Evolutionary conservation across 1,139 yeast genomes (phyloP), one percentile per base, ranked within the genome.

Genomic region (Candida sp.): DNA sequence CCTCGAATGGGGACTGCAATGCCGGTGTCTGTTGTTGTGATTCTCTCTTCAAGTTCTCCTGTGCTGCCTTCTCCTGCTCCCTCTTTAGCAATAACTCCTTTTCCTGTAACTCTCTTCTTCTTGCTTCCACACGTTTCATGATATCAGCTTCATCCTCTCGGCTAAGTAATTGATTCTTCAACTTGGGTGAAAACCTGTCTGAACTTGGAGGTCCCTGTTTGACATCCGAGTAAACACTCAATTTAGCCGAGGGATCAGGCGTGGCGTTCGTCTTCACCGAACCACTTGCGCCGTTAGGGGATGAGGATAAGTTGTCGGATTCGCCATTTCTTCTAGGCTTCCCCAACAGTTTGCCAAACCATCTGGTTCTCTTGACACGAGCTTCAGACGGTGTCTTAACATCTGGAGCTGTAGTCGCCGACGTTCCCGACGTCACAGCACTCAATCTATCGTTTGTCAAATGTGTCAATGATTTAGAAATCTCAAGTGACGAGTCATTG

Each of bases 291-390:
- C 11, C 9, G n/a, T 38, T 38, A 7, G 42, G 31, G 7, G 58
- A 23, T 37, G 51, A 44, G 7, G 47, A 27, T 6, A 11, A 12
- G 26, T 27, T 26, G 22, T 38, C 31, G 26, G 32, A 22, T 17
- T 68, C 61, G 7, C 68, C 59, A 3, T 73, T 74, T 40, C 79
- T 59, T 55, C 72, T 67, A 1, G 80, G 80, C 3, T 77, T 78
- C 0, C 81, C 81, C 47, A 77, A 57, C 7, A 66, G 53, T 53
- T 65, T 68, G 5, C 77, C 75, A 50, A 73, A 71, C 48, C 75
- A 56, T 54, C 77, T 59, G 2, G 70, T 61, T 2, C 77, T 70
- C 55, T 69, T 68, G 26, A 30, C 35, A 32, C 44, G 40, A 7
- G 26, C 8, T 11, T 46, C 45, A 32, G 45, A 46, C 8, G 37